Conservation (phyloP, 202 grass and related monocot species). For the Setaria italica region DNA sequence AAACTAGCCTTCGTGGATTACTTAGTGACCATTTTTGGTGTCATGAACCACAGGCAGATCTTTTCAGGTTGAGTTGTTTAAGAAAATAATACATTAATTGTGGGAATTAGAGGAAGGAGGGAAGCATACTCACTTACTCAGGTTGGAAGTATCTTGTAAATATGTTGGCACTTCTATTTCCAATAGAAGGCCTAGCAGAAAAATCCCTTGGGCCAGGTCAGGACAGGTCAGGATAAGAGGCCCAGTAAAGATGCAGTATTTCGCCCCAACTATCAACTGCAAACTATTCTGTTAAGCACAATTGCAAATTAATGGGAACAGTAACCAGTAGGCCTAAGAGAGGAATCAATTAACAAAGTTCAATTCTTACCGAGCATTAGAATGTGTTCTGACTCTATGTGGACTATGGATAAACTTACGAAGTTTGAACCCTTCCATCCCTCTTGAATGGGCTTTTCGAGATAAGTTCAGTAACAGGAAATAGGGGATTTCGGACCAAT, state of each 20-base stretch:
- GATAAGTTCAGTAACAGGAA: not conserved
- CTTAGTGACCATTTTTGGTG: not conserved
- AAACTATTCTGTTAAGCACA: not conserved
- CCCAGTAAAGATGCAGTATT: not conserved
- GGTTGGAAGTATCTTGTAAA: not conserved
- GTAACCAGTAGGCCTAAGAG: not conserved
- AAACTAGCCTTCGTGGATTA: not conserved
- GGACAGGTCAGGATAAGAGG: not conserved
- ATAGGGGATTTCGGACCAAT: not conserved
- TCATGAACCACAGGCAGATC: not conserved
- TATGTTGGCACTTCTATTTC: not conserved
- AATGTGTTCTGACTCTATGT: not conserved
- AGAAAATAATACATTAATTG: not conserved
- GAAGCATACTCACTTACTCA: not conserved
- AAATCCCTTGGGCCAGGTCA: not conserved
- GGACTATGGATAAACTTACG: not conserved
- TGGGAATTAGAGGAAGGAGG: not conserved
- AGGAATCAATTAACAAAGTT: slow-evolving; percentile 11
- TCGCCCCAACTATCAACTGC: not conserved
- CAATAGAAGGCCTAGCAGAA: not conserved
- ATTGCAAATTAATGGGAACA: not conserved
- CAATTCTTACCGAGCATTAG: not conserved
- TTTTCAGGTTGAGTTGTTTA: not conserved
- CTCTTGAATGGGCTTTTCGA: not conserved
- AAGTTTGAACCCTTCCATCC: not conserved